phyloP scores from a whole-genome alignment of 106 monocot species.

The Dioscorea alata region DNA sequence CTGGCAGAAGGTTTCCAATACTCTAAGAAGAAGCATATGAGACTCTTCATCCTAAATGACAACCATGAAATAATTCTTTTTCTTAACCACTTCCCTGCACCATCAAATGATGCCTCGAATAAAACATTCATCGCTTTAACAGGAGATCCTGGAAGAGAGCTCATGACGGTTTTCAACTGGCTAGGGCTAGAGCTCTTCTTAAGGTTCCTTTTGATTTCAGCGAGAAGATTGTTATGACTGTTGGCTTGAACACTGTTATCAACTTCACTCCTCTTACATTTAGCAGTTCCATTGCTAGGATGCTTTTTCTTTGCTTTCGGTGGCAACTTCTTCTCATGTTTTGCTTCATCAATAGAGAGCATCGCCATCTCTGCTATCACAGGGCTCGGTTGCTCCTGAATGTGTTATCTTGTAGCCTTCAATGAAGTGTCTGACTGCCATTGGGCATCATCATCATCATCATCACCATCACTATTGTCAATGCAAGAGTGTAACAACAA shows the following conservation, averaged over 20 bases:
- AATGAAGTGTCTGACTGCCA: slow-evolving; percentile 77
- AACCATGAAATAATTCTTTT: slow-evolving; percentile 41
- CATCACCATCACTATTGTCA: slow-evolving; percentile 19
- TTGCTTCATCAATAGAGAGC: slow-evolving; percentile 37
- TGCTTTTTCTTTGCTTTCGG: slow-evolving; percentile 7
- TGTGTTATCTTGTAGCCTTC: slow-evolving; percentile 57
- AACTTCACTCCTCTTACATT: background rate
- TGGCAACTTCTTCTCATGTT: slow-evolving; percentile 17
- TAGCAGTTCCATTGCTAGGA: background rate
- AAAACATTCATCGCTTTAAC: slow-evolving; percentile 50
- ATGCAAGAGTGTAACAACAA: no score
- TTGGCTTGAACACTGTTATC: background rate
- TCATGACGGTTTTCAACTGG: slow-evolving; percentile 24
- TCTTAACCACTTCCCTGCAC: slow-evolving; percentile 59
- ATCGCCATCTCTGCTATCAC: slow-evolving; percentile 30
- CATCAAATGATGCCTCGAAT: slow-evolving; percentile 63
- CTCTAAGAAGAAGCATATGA: slow-evolving; percentile 55
- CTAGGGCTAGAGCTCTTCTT: slow-evolving; percentile 30
- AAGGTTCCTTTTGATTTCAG: slow-evolving; percentile 40
- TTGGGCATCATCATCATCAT: slow-evolving; percentile 45
- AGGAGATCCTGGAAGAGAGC: slow-evolving; percentile 10
- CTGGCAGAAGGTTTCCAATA: slow-evolving; percentile 45
- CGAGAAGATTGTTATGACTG: slow-evolving; percentile 16
- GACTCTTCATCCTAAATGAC: slow-evolving; percentile 34
- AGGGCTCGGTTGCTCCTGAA: slow-evolving; percentile 58